Conservation (phyloP, 1,284 basidiomycete species). For the Fomitopsis betulina region DNA sequence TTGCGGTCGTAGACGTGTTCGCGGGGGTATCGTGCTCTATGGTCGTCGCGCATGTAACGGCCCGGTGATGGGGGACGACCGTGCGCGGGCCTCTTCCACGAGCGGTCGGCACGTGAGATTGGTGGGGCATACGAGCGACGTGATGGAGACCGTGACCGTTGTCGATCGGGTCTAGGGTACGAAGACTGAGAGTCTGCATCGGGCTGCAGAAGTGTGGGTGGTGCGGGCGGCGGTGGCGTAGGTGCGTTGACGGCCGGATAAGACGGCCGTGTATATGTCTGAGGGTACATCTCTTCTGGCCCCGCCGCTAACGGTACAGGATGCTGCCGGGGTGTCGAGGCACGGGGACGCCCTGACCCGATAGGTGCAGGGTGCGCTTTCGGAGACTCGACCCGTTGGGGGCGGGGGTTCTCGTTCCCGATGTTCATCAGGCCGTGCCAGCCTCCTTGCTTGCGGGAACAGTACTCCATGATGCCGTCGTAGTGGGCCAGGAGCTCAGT, state of each 20-base stretch:
- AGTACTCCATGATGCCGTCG: slow-evolving; percentile 4
- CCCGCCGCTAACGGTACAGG: not conserved
- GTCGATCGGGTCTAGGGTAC: not conserved
- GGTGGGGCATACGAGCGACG: not conserved
- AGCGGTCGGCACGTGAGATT: not conserved
- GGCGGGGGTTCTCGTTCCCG: not conserved
- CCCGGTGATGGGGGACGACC: not conserved
- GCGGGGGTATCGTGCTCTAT: not conserved
- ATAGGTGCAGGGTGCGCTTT: not conserved
- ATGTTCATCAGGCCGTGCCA: not conserved
- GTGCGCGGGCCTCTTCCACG: not conserved
- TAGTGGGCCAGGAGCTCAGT: slow-evolving; percentile 11
- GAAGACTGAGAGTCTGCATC: not conserved
- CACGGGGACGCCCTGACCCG: not conserved
- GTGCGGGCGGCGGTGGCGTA: not conserved
- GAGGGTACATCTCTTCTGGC: not conserved
- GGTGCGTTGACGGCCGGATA: not conserved
- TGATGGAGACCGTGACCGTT: not conserved
- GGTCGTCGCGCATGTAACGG: not conserved
- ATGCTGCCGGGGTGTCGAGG: not conserved
- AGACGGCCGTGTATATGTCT: not conserved
- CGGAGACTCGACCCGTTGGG: not conserved
- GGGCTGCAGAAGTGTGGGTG: not conserved
- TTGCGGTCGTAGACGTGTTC: not conserved
- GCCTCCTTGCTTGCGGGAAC: not conserved